Percentiles rank a stretch among this genome's conserved stretches.
Conservation (phyloP, 352 stramenopile species). For the Phytophthora boehmeriae region DNA sequence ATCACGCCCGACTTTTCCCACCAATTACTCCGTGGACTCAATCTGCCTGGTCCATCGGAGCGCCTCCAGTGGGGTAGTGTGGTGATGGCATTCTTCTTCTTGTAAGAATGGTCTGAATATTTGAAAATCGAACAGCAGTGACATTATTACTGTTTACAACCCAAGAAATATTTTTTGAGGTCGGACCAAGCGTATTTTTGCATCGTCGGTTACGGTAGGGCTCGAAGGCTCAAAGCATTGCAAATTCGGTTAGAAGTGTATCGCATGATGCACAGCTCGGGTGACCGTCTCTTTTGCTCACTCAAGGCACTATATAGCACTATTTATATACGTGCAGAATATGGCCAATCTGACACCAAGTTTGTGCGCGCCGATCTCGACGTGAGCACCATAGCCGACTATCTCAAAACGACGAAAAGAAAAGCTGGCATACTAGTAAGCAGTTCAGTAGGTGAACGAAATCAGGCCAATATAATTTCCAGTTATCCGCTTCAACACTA, state of each 20-base stretch:
- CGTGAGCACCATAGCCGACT: not conserved
- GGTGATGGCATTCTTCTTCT: slow-evolving; percentile 32
- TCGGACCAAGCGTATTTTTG: not conserved
- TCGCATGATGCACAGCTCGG: slow-evolving; percentile 17
- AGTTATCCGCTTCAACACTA: no score
- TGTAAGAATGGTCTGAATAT: slow-evolving; percentile 23
- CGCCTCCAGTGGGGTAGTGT: slow-evolving; percentile 31
- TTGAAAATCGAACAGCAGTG: slow-evolving; percentile 1
- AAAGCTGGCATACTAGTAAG: slow-evolving; percentile 1
- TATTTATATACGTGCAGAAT: not conserved
- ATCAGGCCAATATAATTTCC: no score
- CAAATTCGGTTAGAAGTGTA: slow-evolving; percentile 22
- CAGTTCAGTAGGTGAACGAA: no score
- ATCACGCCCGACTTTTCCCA: slow-evolving; percentile 25
- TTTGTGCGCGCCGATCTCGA: slow-evolving; percentile 5
- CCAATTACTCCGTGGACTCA: slow-evolving; percentile 5
- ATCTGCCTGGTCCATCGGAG: slow-evolving; percentile 7
- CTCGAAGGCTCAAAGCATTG: slow-evolving; percentile 24
- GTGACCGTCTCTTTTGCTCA: slow-evolving; percentile 13
- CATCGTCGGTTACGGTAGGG: slow-evolving; percentile 14
- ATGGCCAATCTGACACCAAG: not conserved
- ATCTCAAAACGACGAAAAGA: slow-evolving; percentile 2
- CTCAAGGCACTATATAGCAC: slow-evolving; percentile 3
- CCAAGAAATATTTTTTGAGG: slow-evolving; percentile 11
- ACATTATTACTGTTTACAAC: slow-evolving; percentile 22